phyloP scores from a whole-genome alignment of 331 rosid species.

The Spiraea crenata region DNA sequence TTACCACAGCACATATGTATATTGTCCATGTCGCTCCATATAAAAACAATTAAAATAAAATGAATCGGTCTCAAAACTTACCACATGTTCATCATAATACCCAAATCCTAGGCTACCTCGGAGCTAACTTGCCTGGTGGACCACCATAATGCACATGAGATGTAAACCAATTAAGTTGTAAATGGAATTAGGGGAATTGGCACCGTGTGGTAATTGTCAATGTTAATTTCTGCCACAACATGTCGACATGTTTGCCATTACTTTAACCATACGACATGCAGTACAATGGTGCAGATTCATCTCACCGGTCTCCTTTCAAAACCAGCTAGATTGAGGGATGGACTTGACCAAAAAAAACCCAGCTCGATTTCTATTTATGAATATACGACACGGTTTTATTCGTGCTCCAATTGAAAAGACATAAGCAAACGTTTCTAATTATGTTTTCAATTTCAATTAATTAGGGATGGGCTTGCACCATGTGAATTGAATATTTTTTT shows the following conservation, averaged over 20 bases:
- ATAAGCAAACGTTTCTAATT: slow-evolving; percentile 1
- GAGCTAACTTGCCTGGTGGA: too few relatives aligned
- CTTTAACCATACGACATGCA: neutral
- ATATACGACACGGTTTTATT: neutral
- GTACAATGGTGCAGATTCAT: neutral
- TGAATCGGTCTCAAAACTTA: too few relatives aligned
- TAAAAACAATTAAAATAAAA: too few relatives aligned
- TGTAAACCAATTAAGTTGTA: too few relatives aligned
- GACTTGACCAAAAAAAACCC: too few relatives aligned
- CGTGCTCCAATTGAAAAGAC: neutral
- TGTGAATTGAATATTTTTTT: neutral
- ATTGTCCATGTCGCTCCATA: too few relatives aligned
- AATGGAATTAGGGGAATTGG: neutral
- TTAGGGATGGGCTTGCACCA: neutral
- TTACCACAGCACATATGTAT: too few relatives aligned
- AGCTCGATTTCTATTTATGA: slow-evolving; percentile 6
- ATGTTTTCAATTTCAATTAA: neutral
- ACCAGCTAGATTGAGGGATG: slow-evolving; percentile 4
- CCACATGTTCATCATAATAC: too few relatives aligned
- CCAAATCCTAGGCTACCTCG: too few relatives aligned
- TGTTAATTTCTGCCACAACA: neutral
- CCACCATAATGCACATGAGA: too few relatives aligned
- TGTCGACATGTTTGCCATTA: neutral
- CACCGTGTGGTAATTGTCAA: neutral
- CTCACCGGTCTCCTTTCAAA: neutral